Evolutionary conservation across 495 filamentous ascomycete species (phyloP).

Genomic region (Aspergillus bertholletiae): DNA sequence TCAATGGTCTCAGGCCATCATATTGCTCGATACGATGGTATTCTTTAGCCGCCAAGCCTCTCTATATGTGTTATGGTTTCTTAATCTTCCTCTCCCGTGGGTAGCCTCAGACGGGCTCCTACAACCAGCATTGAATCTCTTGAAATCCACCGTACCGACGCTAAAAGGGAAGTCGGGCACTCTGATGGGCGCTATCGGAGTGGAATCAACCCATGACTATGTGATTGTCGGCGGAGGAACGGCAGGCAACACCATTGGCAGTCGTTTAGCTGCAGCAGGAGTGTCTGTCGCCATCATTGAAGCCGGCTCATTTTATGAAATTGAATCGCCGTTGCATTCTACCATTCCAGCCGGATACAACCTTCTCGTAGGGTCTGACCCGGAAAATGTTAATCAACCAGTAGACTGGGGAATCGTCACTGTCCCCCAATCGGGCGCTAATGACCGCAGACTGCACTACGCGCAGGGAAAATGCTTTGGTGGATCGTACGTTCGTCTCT

Average conservation of each 20-base stretch:
- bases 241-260: slow-evolving; percentile 47
- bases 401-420: slow-evolving; percentile 51
- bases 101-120: too few relatives aligned
- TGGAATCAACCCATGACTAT: too few relatives aligned
- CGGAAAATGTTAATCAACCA: too few relatives aligned
- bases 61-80: too few relatives aligned
- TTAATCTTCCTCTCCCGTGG: too few relatives aligned
- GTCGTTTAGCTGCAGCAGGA: slow-evolving; percentile 37
- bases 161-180: too few relatives aligned
- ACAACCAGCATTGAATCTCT: too few relatives aligned
- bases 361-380: slow-evolving; percentile 18
- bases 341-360: slow-evolving; percentile 3
- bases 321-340: slow-evolving; percentile 39
- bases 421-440: slow-evolving; percentile 32
- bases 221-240: slow-evolving; percentile 56
- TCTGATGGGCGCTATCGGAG: too few relatives aligned
- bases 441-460: slow-evolving; percentile 34
- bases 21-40: too few relatives aligned
- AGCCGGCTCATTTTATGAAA: slow-evolving; percentile 55
- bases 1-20: too few relatives aligned
- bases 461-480: slow-evolving; percentile 33
- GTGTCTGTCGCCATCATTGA: slow-evolving; percentile 50
- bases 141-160: too few relatives aligned
- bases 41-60: too few relatives aligned
- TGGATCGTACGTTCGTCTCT: slow-evolving; percentile 26